Percentiles rank a stretch among this genome's conserved stretches.
Conservation (phyloP, 2,329 filamentous ascomycete species). For the Dothistroma septosporum region DNA sequence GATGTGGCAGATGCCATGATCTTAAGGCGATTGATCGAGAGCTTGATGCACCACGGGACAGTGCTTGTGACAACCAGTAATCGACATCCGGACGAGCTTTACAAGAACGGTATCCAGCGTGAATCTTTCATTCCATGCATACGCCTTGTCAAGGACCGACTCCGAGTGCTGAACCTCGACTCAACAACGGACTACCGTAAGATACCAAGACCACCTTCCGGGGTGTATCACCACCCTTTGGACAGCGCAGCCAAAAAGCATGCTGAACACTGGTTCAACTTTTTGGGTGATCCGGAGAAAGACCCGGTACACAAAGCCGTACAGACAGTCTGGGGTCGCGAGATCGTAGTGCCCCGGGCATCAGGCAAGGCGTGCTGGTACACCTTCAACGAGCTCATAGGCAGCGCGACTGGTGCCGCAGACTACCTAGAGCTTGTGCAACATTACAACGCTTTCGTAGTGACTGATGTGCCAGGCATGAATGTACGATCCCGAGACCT, state of each 20-base stretch:
- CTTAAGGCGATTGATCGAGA: conserved; percentile 76
- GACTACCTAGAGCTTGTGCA: conserved; percentile 92
- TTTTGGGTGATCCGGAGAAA: conserved; percentile 76
- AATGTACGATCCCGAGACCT: conserved; percentile 79
- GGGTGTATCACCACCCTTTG: conserved; percentile 88
- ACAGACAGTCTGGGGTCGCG: conserved; percentile 87
- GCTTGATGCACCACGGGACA: conserved; percentile 93
- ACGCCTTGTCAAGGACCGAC: conserved; percentile 75
- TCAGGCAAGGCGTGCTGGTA: conserved; percentile 87
- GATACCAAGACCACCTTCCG: conserved; percentile 85
- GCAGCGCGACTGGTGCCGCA: conserved; percentile 80
- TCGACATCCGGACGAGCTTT: conserved; percentile 90
- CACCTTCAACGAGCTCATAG: conserved; percentile 87
- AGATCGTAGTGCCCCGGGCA: conserved; percentile 80
- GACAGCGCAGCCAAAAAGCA: conserved; percentile 73
- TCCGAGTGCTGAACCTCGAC: conserved; percentile 90
- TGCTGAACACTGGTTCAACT: conserved; percentile 91
- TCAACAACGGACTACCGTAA: conserved; percentile 96
- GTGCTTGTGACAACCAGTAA: conserved; percentile 96
- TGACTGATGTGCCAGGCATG: conserved; percentile 71
- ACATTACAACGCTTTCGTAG: conserved; percentile 85
- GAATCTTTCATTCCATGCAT: conserved; percentile 95
- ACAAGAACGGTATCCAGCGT: conserved; percentile 96
- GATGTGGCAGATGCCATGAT: conserved; percentile 99
- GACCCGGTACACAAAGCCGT: conserved; percentile 72